A percentile compares a stretch with the other conserved stretches of the same genome.
Evolutionary conservation across 2,329 filamentous ascomycete species (phyloP).

Genomic region (Peltaster fructicola): DNA sequence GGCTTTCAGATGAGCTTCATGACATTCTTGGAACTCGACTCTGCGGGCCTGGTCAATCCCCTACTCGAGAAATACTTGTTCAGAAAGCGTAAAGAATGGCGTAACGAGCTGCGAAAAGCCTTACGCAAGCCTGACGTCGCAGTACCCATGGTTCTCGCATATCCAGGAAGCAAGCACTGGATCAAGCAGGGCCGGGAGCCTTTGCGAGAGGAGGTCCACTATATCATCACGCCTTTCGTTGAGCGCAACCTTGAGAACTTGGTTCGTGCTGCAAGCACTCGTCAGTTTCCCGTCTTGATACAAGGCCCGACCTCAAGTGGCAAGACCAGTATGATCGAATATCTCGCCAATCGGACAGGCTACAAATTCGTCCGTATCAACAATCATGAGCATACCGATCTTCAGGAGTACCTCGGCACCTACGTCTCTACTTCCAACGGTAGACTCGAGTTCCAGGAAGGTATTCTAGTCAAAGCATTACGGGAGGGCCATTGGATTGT

Average conservation of each 20-base stretch:
- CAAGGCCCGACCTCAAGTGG: conserved; percentile 94
- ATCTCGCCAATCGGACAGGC: conserved; percentile 86
- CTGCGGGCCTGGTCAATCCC: conserved; percentile 60
- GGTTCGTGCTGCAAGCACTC: conserved; percentile 79
- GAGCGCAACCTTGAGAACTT: conserved; percentile 89
- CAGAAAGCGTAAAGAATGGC: conserved; percentile 48
- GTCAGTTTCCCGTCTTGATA: conserved; percentile 81
- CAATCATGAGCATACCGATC: conserved; percentile 95
- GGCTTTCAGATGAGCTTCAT: conserved; percentile 97
- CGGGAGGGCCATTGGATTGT: conserved; percentile 95
- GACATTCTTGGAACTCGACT: conserved; percentile 68
- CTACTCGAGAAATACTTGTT: conserved; percentile 69
- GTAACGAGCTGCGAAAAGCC: conserved; percentile 58
- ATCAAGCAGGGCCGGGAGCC: conserved; percentile 55
- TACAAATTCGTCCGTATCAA: conserved; percentile 98
- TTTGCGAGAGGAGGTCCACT: conserved; percentile 61
- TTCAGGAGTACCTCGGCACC: conserved; percentile 93
- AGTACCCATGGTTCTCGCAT: conserved; percentile 50
- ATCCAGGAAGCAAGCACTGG: conserved; percentile 37
- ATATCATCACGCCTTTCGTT: conserved; percentile 92
- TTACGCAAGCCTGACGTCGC: conserved; percentile 64
- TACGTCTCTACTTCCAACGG: conserved; percentile 79
- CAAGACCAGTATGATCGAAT: conserved; percentile 99
- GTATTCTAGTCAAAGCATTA: conserved; percentile 79
- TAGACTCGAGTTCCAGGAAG: conserved; percentile 78